Percentiles rank a stretch among this genome's conserved stretches.
Evolutionary conservation across 371 early-diverging fungal genomes (phyloP).

Genomic region (Apophysomyces ossiformis): DNA sequence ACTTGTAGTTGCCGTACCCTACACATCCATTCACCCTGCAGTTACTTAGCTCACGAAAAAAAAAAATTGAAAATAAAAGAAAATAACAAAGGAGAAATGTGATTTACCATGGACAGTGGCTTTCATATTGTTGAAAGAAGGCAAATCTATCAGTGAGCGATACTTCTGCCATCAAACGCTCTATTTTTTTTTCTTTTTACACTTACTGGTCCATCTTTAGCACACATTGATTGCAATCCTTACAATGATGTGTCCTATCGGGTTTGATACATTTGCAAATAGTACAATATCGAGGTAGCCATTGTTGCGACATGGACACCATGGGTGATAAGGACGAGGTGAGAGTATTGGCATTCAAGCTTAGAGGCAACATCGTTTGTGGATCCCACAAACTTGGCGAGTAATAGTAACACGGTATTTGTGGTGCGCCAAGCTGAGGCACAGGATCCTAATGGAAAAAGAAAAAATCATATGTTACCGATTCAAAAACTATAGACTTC

Average conservation of each 20-base stretch:
- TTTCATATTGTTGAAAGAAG: constrained; percentile 21
- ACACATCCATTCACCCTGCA: constrained; percentile 60
- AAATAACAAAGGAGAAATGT: no score
- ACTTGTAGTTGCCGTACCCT: constrained; percentile 66
- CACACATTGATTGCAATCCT: constrained; percentile 65
- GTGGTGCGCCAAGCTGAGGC: neutral
- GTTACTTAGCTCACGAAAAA: neutral
- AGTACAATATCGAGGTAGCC: constrained; percentile 60
- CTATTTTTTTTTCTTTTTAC: no score
- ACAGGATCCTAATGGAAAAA: no score
- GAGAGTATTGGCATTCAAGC: constrained; percentile 5
- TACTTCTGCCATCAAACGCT: no score
- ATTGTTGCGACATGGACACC: constrained; percentile 47
- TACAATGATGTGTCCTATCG: constrained; percentile 68
- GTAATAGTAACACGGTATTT: constrained; percentile 34
- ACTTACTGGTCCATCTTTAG: constrained; percentile 71
- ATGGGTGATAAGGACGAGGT: constrained; percentile 34
- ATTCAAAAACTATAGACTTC: neutral
- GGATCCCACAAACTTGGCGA: constrained; percentile 34
- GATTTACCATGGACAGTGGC: constrained; percentile 64
- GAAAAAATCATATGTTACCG: no score
- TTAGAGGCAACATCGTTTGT: constrained; percentile 20
- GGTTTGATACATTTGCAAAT: constrained; percentile 62
- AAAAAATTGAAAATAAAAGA: neutral
- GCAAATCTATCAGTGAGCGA: neutral